phyloP scores from a whole-genome alignment of 768 basidiomycete genomes.

The Tephrocybe sp. region DNA sequence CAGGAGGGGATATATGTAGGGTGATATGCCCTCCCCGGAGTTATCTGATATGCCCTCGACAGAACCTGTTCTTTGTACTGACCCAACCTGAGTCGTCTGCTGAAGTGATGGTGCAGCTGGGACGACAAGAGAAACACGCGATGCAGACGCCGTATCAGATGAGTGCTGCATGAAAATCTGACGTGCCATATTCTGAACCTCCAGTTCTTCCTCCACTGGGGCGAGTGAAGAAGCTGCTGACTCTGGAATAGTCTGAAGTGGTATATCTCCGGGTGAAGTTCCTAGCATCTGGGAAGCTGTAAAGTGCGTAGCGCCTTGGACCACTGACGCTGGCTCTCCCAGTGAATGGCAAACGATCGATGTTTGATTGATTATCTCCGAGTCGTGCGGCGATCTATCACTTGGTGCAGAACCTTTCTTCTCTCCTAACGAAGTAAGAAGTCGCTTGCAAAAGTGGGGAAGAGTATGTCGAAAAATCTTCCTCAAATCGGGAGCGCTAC shows the following conservation, averaged over 20 bases:
- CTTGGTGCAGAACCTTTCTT: no score
- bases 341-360: background rate
- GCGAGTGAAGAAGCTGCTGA: background rate
- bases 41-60: slow-evolving; percentile 4
- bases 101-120: background rate
- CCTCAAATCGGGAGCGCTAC: no score
- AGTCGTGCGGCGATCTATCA: no score
- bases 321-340: background rate
- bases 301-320: background rate
- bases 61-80: background rate
- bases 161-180: background rate
- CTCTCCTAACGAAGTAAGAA: background rate
- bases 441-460: background rate
- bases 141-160: background rate
- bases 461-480: no score
- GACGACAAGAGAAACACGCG: background rate
- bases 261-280: background rate
- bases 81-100: background rate
- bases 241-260: background rate
- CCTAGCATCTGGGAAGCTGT: background rate
- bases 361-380: no score
- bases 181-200: background rate
- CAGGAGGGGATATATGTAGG: background rate
- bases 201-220: background rate
- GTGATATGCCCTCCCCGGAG: background rate